Base-by-base conservation (phyloP, 2,329 filamentous ascomycete genomes). In the Aspergillus cejpii region DNA sequence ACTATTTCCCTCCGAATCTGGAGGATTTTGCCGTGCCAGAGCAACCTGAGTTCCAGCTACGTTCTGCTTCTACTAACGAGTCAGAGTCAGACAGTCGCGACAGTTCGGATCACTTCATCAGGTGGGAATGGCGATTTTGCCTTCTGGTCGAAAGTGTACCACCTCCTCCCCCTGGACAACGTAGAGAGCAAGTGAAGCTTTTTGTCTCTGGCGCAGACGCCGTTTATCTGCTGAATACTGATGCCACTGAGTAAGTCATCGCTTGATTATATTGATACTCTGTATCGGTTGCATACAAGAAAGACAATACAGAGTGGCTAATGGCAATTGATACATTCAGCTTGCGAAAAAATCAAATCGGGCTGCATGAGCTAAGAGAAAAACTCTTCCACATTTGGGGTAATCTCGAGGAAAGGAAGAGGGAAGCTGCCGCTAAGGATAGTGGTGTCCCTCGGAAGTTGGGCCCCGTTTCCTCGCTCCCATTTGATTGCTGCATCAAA, bases 111-210 rank as follows among this genome's bases (percentile, higher is more conserved):
- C 47, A 44, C 7, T 44, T 50, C 21, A 54, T 38, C 21, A 58
- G 63, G 6, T 95, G 87, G 85, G 81, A 92, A 63, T 96, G 90
- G 90, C 77, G 79, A 11, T 96, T 96, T 65, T 79, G 78, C 17
- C 74, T 97, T 19, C 74, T 85, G 10, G 77, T 96, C 1, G 85
- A 94, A 64, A 86, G 90, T 52, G 81, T 78, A 0, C 63, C 68
- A 24, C 60, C 68, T 3, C 62, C 56, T 34, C 51, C 54, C 24
- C 57, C 60, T 44, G 53, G 58, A n/a, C 56, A 61, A 26, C 55
- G 63, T 11, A 75, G 70, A 11, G 61, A 74, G 5, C 72, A 73
- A 21, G 61, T 90, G 41, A 87, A 84, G 74, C 76, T 85, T 2
- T 70, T 85, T 5, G 83, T 96, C 1, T 76, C 82, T 42, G 83